Base-by-base conservation (phyloP, 176 grass and related monocot species). In the Triticum urartu region DNA sequence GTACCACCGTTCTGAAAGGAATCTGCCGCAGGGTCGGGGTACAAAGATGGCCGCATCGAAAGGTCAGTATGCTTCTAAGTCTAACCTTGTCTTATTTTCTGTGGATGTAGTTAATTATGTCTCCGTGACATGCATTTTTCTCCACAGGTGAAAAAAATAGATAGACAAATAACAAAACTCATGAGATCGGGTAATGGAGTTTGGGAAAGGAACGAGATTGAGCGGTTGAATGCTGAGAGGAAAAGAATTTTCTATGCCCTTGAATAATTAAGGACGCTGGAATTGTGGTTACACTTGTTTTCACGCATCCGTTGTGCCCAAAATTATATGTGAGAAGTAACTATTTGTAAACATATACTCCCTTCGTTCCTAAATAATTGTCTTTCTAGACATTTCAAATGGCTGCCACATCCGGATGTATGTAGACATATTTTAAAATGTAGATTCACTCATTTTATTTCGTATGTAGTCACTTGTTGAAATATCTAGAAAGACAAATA, bases 1-100 rank as follows among this genome's bases (percentile, higher is more conserved):
- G 93, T 18, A 18, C 85, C 30, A 94, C 93, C 10, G 88, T 60
- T 11, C 85, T 94, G 22, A 94, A 92, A 90, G 62, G 67, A 28
- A 42, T 86, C 10, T 92, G 90, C 15, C 85, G 93, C 4, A 90
- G 69, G 18, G 62, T 79, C 28, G 79, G 83, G 2, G 34, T 92
- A 25, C 0, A 7, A 25, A 83, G 88, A 0, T 94, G 90, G 93
- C 90, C 93, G 7, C 33, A 92, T 64, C 85, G 90, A 17, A 86
- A 88, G 83, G 89, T 94, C 42, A 34, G 62, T 86, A 28, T 75
- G 25, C 24, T 15, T 52, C 8, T 30, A 32, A 52, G 7, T 20
- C 48, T 8, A 18, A 75, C 25, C 22, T 30, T 18, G 8, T 75
- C 42, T 50, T 75, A 75, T 75, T 47, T 18, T 13, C 5, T 47